Evolutionary conservation across 2,329 filamentous ascomycete species (phyloP).

Genomic region (Sclerotinia minor): DNA sequence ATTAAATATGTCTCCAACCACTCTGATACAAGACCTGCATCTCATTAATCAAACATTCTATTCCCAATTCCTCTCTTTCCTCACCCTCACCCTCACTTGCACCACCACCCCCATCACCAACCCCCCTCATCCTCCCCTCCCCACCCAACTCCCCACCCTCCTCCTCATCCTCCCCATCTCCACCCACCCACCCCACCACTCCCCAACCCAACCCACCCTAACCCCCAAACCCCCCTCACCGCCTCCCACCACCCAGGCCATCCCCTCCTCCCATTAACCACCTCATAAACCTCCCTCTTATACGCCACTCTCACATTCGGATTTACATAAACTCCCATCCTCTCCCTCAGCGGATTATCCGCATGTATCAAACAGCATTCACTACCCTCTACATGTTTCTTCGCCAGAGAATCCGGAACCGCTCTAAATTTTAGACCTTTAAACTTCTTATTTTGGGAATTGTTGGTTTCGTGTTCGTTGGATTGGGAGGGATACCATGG

Average conservation of each 20-base stretch:
- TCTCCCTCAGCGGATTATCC: slow-evolving; percentile 53
- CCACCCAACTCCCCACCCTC: neutral
- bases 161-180: neutral
- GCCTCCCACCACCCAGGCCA: slow-evolving; percentile 26
- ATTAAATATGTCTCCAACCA: slow-evolving; percentile 55
- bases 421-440: slow-evolving; percentile 57
- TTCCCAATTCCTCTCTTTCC: neutral
- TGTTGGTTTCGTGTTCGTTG: neutral
- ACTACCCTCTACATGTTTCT: slow-evolving; percentile 68
- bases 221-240: slow-evolving; percentile 11
- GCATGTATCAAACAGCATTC: slow-evolving; percentile 77
- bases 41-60: slow-evolving; percentile 52
- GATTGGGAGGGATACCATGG: slow-evolving; percentile 49
- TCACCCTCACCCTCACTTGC: neutral
- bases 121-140: neutral
- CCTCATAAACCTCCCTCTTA: slow-evolving; percentile 50
- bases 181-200: slow-evolving; percentile 1
- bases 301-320: slow-evolving; percentile 68
- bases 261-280: slow-evolving; percentile 26
- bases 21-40: slow-evolving; percentile 59
- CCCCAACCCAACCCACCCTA: neutral
- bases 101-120: neutral
- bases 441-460: neutral
- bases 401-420: slow-evolving; percentile 60
- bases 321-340: slow-evolving; percentile 65